These are phyloP conservation scores for Purpureocillium takamizusanense DNA, from an alignment of 2,329 filamentous ascomycete genomes.

Conservation along the genomic window DNA sequence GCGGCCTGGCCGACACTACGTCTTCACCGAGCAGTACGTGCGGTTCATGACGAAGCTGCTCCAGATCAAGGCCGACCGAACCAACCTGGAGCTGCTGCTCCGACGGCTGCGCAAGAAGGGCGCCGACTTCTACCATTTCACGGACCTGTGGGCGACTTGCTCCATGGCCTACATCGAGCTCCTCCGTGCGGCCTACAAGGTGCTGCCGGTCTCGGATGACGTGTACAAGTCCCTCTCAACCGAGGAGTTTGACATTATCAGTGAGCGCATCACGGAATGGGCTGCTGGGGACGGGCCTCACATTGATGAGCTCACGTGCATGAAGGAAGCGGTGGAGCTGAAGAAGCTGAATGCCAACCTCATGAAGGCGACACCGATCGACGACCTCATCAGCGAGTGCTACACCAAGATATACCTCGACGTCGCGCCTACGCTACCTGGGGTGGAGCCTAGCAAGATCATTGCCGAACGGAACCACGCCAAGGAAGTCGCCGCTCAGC, in stretches of 20 bases:
- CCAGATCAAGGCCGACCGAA: slow-evolving; percentile 63
- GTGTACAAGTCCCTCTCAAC: slow-evolving; percentile 42
- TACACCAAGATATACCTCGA: slow-evolving; percentile 71
- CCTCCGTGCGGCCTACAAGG: slow-evolving; percentile 38
- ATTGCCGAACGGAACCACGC: slow-evolving; percentile 36
- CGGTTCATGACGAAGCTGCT: slow-evolving; percentile 72
- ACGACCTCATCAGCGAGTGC: slow-evolving; percentile 87
- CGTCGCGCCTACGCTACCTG: slow-evolving; percentile 50
- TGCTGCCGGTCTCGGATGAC: slow-evolving; percentile 39
- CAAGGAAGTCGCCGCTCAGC: slow-evolving; percentile 29
- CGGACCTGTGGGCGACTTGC: slow-evolving; percentile 49
- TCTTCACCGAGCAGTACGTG: slow-evolving; percentile 82
- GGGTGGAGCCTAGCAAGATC: slow-evolving; percentile 35
- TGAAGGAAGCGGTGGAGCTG: slow-evolving; percentile 49
- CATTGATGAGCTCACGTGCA: slow-evolving; percentile 38
- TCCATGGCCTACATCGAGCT: slow-evolving; percentile 44
- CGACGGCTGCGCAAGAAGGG: slow-evolving; percentile 74
- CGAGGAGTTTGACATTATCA: slow-evolving; percentile 50
- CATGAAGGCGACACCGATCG: slow-evolving; percentile 77
- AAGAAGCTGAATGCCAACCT: slow-evolving; percentile 74
- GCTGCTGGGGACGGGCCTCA: slow-evolving; percentile 28
- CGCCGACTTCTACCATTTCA: slow-evolving; percentile 61
- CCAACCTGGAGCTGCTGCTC: slow-evolving; percentile 68
- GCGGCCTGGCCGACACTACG: slow-evolving; percentile 74
- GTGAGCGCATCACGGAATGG: slow-evolving; percentile 47